phyloP scores from a whole-genome alignment of 2,329 filamentous ascomycete species.

The Colletotrichum sp. region DNA sequence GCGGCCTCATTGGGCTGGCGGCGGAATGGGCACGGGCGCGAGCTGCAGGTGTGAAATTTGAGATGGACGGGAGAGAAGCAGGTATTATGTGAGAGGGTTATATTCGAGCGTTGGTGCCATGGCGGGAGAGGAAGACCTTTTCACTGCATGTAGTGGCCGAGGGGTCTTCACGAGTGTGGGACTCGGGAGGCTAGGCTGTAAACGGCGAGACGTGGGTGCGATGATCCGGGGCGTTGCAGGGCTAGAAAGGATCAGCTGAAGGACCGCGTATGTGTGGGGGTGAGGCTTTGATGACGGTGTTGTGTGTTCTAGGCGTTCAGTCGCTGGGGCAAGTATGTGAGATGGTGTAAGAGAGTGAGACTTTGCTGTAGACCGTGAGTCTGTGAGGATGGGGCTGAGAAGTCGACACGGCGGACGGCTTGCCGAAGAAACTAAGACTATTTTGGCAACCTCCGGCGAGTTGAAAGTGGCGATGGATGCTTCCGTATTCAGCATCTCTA shows the following conservation, averaged over 20 bases:
- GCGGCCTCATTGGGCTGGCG: neutral
- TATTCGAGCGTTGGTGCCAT: neutral
- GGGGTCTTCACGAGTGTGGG: neutral
- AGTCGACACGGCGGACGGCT: neutral
- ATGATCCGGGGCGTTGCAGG: neutral
- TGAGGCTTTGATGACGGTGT: neutral
- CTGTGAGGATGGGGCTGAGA: neutral
- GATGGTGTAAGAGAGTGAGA: neutral
- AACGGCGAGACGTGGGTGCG: neutral
- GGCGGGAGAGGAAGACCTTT: neutral
- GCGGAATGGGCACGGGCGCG: neutral
- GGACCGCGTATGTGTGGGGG: neutral
- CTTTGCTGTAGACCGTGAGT: neutral
- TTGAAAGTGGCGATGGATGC: fast-evolving
- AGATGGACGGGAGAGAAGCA: neutral
- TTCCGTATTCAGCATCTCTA: neutral
- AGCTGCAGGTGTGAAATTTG: neutral
- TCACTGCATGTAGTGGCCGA: neutral
- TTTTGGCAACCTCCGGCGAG: neutral
- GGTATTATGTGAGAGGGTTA: neutral
- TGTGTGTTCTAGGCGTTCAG: neutral
- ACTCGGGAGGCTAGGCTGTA: neutral
- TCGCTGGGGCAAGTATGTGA: neutral
- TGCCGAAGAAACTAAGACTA: neutral
- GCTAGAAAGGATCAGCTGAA: neutral